These are phyloP conservation scores for Scutellaria galericulata DNA, from an alignment of 257 asterid species.

Conservation along the genomic window DNA sequence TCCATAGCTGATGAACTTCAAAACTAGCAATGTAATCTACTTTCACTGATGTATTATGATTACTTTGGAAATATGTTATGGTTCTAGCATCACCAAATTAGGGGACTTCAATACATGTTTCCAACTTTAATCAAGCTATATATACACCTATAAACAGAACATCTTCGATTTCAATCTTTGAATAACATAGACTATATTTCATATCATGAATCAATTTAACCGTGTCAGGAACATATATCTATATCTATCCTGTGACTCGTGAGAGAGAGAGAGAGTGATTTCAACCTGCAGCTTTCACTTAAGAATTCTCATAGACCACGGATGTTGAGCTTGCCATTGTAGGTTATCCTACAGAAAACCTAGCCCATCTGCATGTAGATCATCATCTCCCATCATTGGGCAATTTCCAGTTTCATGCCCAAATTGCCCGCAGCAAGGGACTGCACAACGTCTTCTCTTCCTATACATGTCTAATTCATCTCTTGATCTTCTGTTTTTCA, in stretches of 20 bases:
- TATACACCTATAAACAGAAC: not conserved
- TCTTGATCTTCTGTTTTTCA: conserved; percentile 49
- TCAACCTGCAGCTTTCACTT: conserved; percentile 23
- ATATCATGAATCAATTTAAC: conserved; percentile 22
- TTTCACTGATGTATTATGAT: conserved; percentile 8
- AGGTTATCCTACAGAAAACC: conserved; percentile 48
- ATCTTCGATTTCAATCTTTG: not conserved
- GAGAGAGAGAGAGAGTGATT: not conserved
- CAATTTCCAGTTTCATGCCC: conserved; percentile 54
- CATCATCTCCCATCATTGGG: conserved; percentile 51
- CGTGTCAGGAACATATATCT: not conserved
- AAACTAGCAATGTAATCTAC: conserved; percentile 13
- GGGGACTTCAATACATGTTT: not conserved
- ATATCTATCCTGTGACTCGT: conserved; percentile 14
- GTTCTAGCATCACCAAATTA: conserved; percentile 8
- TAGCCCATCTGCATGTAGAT: conserved; percentile 44
- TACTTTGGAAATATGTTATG: not conserved
- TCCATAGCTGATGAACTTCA: conserved; percentile 52
- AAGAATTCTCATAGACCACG: not conserved
- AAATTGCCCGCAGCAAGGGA: conserved; percentile 53
- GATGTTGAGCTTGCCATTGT: conserved; percentile 6
- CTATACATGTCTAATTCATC: conserved; percentile 53
- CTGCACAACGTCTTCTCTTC: conserved; percentile 54
- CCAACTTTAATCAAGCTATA: conserved; percentile 8
- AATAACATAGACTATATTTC: conserved; percentile 14